Evolutionary conservation across 345 rosid species (phyloP).

Genomic region (Cardiospermum halicacabum): DNA sequence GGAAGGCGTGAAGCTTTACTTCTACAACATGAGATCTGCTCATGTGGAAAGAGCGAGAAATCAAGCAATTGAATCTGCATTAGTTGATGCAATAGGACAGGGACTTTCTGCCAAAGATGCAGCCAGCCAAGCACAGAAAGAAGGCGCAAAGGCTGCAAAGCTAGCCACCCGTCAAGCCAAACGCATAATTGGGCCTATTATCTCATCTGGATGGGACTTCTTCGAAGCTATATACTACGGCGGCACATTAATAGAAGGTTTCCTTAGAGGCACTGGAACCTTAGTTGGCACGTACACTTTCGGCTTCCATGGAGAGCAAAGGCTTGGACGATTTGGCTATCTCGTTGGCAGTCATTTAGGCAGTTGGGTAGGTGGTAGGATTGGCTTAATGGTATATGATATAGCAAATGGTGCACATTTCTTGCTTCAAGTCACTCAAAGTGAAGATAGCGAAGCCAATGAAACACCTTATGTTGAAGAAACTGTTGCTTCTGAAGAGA

Average conservation of each 20-base stretch:
- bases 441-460: conserved; percentile 21
- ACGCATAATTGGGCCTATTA: conserved; percentile 81
- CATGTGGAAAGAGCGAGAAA: conserved; percentile 75
- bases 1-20: conserved; percentile 87
- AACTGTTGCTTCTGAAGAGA: conserved; percentile 12
- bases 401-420: conserved; percentile 65
- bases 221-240: conserved; percentile 92
- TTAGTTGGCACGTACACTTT: conserved; percentile 80
- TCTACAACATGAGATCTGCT: conserved; percentile 67
- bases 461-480: conserved; percentile 9
- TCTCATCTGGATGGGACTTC: conserved; percentile 96
- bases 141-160: conserved; percentile 86
- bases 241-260: conserved; percentile 77
- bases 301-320: conserved; percentile 70
- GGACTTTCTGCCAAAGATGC: conserved; percentile 62
- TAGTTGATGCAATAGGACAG: conserved; percentile 57
- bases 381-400: conserved; percentile 89
- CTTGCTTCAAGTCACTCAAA: conserved; percentile 41
- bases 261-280: conserved; percentile 88
- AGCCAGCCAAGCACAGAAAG: conserved; percentile 66
- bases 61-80: conserved; percentile 57
- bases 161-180: conserved; percentile 65
- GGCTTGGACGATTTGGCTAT: conserved; percentile 81
- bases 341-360: conserved; percentile 89
- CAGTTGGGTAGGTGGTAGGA: conserved; percentile 95